phyloP scores from a whole-genome alignment of 2,329 filamentous ascomycete genomes.

The Stromatinia cepivora region DNA sequence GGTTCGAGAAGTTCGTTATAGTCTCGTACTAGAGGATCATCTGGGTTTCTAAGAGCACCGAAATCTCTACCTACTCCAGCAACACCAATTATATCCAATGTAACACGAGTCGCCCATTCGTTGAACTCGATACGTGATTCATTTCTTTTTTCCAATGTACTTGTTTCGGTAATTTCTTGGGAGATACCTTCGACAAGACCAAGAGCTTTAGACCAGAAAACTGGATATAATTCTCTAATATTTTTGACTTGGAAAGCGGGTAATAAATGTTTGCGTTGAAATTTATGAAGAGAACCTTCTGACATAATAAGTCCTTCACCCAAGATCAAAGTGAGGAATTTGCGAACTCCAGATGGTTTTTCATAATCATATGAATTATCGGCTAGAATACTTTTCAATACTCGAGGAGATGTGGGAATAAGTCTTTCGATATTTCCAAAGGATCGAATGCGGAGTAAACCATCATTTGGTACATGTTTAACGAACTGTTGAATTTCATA shows the following conservation, averaged over 20 bases:
- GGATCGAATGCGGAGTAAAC: slow-evolving; percentile 64
- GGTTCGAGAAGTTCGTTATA: slow-evolving; percentile 58
- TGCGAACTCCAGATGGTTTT: slow-evolving; percentile 58
- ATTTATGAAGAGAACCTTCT: slow-evolving; percentile 84
- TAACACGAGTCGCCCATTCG: slow-evolving; percentile 64
- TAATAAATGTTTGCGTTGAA: slow-evolving; percentile 71
- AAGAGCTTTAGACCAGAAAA: slow-evolving; percentile 76
- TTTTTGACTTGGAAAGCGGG: slow-evolving; percentile 82
- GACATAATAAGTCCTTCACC: slow-evolving; percentile 68
- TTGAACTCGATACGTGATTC: slow-evolving; percentile 55
- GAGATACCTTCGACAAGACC: slow-evolving; percentile 65
- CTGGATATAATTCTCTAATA: slow-evolving; percentile 76
- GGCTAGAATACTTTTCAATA: slow-evolving; percentile 66
- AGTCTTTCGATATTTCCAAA: slow-evolving; percentile 61
- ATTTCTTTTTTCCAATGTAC: slow-evolving; percentile 40
- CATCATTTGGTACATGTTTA: slow-evolving; percentile 61
- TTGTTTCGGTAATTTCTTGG: slow-evolving; percentile 44
- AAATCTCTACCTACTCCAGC: slow-evolving; percentile 74
- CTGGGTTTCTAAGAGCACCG: slow-evolving; percentile 58
- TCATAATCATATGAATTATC: slow-evolving; percentile 67
- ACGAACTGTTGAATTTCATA: slow-evolving; percentile 42
- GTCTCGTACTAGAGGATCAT: slow-evolving; percentile 56
- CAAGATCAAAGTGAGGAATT: slow-evolving; percentile 61
- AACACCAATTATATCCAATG: slow-evolving; percentile 72
- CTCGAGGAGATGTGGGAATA: slow-evolving; percentile 58